phyloP scores from a whole-genome alignment of 2,329 filamentous ascomycete species.

The Neofusicoccum cordaticola region DNA sequence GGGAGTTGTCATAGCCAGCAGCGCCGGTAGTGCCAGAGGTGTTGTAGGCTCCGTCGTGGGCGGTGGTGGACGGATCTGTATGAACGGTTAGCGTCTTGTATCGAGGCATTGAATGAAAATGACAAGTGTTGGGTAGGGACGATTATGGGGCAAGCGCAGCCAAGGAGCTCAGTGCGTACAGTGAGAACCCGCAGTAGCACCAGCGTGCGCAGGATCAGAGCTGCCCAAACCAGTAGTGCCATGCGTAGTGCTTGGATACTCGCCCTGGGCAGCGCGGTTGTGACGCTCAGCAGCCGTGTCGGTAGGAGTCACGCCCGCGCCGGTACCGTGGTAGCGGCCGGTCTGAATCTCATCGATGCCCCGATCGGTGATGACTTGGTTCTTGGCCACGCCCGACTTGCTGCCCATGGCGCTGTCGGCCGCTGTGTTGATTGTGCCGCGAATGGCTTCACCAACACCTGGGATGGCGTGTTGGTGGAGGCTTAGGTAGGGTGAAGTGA shows the following conservation, averaged over 20 bases:
- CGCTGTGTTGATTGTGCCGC: slow-evolving; percentile 36
- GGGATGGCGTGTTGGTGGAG: slow-evolving; percentile 19
- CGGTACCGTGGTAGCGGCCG: slow-evolving; percentile 19
- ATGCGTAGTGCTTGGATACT: slow-evolving; percentile 19
- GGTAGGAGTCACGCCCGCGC: slow-evolving; percentile 29
- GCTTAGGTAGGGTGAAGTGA: slow-evolving; percentile 10
- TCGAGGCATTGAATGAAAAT: background rate
- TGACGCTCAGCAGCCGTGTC: slow-evolving; percentile 28
- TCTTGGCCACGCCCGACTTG: slow-evolving; percentile 27
- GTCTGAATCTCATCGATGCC: slow-evolving; percentile 35
- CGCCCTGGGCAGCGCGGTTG: slow-evolving; percentile 24
- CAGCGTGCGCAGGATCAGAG: background rate
- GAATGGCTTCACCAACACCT: slow-evolving; percentile 39
- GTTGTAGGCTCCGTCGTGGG: background rate
- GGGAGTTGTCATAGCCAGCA: background rate
- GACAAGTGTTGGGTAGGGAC: no score
- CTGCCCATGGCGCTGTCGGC: slow-evolving; percentile 34
- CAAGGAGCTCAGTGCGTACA: background rate
- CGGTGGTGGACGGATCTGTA: background rate
- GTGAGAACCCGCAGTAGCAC: background rate
- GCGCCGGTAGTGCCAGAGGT: background rate
- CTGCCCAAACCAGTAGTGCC: slow-evolving; percentile 1
- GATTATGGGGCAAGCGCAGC: background rate
- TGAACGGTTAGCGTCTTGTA: background rate
- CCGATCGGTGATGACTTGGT: slow-evolving; percentile 31